A percentile compares a stretch with the other conserved stretches of the same genome.
These are phyloP conservation scores for Lippia alba DNA, from an alignment of 305 asterid species.

Conservation along the genomic window DNA sequence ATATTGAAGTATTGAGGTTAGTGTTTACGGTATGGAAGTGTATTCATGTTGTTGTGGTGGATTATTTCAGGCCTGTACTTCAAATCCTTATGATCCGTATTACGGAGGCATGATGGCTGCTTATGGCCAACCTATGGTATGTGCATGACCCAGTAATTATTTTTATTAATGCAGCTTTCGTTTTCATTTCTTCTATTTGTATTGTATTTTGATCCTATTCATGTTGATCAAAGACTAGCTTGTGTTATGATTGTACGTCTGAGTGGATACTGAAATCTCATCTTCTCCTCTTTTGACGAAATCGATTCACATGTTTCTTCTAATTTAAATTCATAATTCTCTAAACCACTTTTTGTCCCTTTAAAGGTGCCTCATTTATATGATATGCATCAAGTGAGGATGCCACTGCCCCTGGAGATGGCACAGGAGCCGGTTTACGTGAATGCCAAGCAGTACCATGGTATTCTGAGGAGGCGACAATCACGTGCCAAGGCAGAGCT, in stretches of 20 bases:
- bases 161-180: not conserved
- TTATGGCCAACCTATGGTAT: constrained; percentile 68
- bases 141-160: constrained; percentile 16
- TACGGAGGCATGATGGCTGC: constrained; percentile 62
- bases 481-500: constrained; percentile 74
- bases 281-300: not conserved
- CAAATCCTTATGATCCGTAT: constrained; percentile 57
- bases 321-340: not conserved
- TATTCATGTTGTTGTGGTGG: not conserved
- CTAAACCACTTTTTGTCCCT: not conserved
- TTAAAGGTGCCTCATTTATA: constrained; percentile 51
- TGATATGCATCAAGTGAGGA: constrained; percentile 56
- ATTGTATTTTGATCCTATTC: not conserved
- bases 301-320: not conserved
- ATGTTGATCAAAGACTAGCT: not conserved
- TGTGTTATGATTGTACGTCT: constrained; percentile 11
- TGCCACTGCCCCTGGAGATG: constrained; percentile 70
- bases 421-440: constrained; percentile 72
- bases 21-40: not conserved
- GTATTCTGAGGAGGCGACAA: constrained; percentile 67
- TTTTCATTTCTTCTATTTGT: not conserved
- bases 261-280: not conserved
- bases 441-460: constrained; percentile 72
- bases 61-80: constrained; percentile 56
- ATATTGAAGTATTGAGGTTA: constrained; percentile 14